These are phyloP conservation scores for Durusdinium trenchii DNA, from an alignment of 73 alveolate genomes.

Conservation along the genomic window DNA sequence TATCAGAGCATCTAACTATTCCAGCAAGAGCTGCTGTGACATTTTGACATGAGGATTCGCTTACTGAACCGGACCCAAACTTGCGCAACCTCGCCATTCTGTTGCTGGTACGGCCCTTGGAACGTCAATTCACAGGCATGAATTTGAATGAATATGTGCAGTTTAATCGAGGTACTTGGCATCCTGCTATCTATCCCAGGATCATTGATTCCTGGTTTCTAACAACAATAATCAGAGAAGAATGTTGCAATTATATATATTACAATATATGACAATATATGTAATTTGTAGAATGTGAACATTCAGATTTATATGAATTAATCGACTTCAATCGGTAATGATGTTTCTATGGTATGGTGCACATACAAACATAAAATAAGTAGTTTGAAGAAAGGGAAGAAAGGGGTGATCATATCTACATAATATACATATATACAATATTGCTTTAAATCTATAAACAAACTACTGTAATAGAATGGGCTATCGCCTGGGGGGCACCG, in stretches of 20 bases:
- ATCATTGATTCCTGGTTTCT: neutral
- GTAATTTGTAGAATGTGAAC: neutral
- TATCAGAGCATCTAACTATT: neutral
- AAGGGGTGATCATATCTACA: neutral
- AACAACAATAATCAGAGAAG: neutral
- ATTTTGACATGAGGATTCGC: neutral
- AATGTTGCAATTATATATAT: neutral
- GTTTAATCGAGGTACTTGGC: neutral
- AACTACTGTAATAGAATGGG: neutral
- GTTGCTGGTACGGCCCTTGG: neutral
- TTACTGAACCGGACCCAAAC: neutral
- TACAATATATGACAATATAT: neutral
- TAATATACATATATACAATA: neutral
- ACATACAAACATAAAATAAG: neutral
- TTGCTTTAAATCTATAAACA: neutral
- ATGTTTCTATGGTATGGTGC: neutral
- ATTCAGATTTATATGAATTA: neutral
- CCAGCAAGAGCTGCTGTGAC: neutral
- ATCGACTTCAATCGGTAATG: neutral
- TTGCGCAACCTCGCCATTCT: neutral
- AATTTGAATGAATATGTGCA: neutral
- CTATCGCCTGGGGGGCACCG: neutral
- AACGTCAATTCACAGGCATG: neutral
- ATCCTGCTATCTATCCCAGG: slow-evolving; percentile 28
- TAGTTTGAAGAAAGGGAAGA: neutral